Evolutionary conservation across 2,329 filamentous ascomycete genomes (phyloP), one percentile per base, ranked within the genome.

Genomic region (Pezicula radicicola): DNA sequence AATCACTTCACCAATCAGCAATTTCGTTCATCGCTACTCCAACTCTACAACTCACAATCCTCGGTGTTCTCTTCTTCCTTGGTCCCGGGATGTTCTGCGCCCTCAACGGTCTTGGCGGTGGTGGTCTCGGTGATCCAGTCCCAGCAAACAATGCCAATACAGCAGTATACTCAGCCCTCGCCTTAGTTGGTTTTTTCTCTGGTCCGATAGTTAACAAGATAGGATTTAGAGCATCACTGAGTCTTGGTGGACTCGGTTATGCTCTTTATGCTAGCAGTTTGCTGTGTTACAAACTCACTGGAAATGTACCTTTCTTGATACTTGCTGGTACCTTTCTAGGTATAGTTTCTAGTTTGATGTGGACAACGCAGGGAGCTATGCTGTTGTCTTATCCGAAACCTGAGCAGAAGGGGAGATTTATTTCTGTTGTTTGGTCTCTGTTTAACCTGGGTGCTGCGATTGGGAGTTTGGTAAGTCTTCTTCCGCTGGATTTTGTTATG

Each of bases 391-490:
- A 96, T 69, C 91, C 91, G 1, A 76, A 80, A 10, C 90, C 95
- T 71, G 70, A 82, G 33, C 81, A 83, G 58, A 95, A 95, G 76
- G 91, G 91, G 36, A 85, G 85, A 53, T 96, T 89, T 68, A 94
- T 96, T 66, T 88, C 87, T 40, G 52, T 85, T 84, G 74, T 95
- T 95, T 96, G 91, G 91, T 84, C 91, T 70, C 94, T 96, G 64
- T 96, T 95, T 78, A 96, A 96, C 71, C 69, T 91, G 48, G 91
- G 91, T 60, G 90, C 85, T 62, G 90, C 95, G 54, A 89, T 96
- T 68, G 91, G 91, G 56, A 84, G 86, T 63, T 69, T 84, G 59
- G 70, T 74, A 60, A 58, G 69, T 64, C 46, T 13, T 48, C 39
- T 35, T 33, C 54, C 36, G 19, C 19, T 19, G 19, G 19, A 27